Percentiles rank a stretch among this genome's conserved stretches.
phyloP scores from a whole-genome alignment of 805 yeast species.

The Suhomyces emberorum region DNA sequence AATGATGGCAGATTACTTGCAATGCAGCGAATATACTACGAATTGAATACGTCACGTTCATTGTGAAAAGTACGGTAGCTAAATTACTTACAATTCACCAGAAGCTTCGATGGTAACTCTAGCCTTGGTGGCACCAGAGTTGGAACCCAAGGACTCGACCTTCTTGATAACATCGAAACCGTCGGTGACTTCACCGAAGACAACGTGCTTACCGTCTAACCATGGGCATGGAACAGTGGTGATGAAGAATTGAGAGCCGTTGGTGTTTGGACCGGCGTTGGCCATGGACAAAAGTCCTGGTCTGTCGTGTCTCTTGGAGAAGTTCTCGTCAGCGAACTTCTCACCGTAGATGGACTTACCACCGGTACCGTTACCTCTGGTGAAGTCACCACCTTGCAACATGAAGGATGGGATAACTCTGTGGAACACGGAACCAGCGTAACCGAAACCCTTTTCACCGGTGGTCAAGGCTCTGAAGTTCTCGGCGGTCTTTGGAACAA shows the following conservation, averaged over 20 bases:
- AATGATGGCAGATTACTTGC: not conserved
- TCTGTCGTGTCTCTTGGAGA: constrained; percentile 67
- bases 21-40: not conserved
- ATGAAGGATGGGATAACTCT: constrained; percentile 47
- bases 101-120: constrained; percentile 60
- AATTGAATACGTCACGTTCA: not conserved
- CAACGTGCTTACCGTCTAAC: constrained; percentile 94
- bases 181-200: constrained; percentile 86
- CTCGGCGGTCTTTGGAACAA: constrained; percentile 93
- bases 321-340: constrained; percentile 77
- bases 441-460: constrained; percentile 46
- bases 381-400: constrained; percentile 50
- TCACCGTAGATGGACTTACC: constrained; percentile 60
- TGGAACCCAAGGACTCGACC: constrained; percentile 72
- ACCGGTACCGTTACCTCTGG: constrained; percentile 45
- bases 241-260: constrained; percentile 96
- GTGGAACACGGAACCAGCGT: constrained; percentile 44
- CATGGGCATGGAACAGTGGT: constrained; percentile 85
- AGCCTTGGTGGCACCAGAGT: constrained; percentile 63
- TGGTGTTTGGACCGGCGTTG: constrained; percentile 97
- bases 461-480: constrained; percentile 92
- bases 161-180: constrained; percentile 84
- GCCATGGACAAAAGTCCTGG: constrained; percentile 91
- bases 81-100: constrained; percentile 49
- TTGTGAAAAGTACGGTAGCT: not conserved